Evolutionary conservation across 2,329 filamentous ascomycete species (phyloP).

Genomic region (Diaporthe nobilis): DNA sequence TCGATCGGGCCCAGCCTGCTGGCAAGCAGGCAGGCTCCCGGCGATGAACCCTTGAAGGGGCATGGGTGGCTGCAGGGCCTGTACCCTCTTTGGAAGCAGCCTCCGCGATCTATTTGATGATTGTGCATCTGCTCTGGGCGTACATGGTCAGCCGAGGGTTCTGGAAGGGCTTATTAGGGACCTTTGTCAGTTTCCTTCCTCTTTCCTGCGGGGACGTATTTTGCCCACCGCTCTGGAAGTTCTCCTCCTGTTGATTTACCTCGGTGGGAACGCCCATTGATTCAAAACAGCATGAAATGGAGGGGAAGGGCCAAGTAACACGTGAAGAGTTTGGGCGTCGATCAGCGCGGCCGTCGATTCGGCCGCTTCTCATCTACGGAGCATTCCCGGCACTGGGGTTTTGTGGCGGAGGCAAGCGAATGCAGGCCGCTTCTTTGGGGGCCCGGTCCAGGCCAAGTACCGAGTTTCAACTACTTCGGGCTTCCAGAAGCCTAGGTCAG

Average conservation of each 20-base stretch:
- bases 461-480: background rate
- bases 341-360: slow-evolving; percentile 24
- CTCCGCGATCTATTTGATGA: slow-evolving; percentile 28
- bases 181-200: background rate
- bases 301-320: too few species aligned
- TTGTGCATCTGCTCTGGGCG: background rate
- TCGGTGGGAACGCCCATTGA: background rate
- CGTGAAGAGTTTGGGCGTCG: background rate
- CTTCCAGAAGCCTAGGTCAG: slow-evolving; percentile 16
- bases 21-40: slow-evolving; percentile 26
- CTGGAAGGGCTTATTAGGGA: slow-evolving; percentile 21
- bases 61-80: slow-evolving; percentile 1
- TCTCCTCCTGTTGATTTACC: background rate
- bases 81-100: slow-evolving; percentile 6
- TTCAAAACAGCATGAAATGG: background rate
- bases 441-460: background rate
- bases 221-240: background rate
- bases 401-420: background rate
- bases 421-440: slow-evolving; percentile 17
- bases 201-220: background rate
- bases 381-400: background rate
- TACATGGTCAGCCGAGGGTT: slow-evolving; percentile 12
- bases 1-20: slow-evolving; percentile 9
- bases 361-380: slow-evolving; percentile 17
- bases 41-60: slow-evolving; percentile 5